These are phyloP conservation scores for Pseudopyrenochaeta lycopersici DNA, from an alignment of 2,329 filamentous ascomycete genomes.

Conservation along the genomic window DNA sequence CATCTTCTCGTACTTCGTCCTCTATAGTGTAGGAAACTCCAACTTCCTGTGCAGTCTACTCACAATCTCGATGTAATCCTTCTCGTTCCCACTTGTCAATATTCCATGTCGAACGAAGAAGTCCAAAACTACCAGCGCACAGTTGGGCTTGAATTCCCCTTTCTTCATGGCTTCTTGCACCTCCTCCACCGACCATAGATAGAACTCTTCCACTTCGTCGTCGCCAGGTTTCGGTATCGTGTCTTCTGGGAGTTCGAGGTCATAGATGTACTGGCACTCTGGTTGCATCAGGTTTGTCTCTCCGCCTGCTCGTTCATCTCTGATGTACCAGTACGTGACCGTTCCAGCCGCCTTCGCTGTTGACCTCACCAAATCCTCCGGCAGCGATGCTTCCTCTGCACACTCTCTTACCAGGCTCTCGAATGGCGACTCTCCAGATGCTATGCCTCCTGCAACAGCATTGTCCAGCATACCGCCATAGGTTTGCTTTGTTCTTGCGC, in stretches of 20 bases:
- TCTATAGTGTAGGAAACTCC: conserved; percentile 70
- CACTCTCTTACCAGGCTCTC: conserved; percentile 87
- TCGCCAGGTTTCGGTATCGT: conserved; percentile 81
- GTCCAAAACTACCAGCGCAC: conserved; percentile 82
- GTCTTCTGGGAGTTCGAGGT: conserved; percentile 77
- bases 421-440: conserved; percentile 80
- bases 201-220: conserved; percentile 87
- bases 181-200: conserved; percentile 79
- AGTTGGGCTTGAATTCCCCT: conserved; percentile 93
- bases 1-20: conserved; percentile 11
- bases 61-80: conserved; percentile 78
- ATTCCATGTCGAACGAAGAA: conserved; percentile 90
- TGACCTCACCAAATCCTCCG: conserved; percentile 72
- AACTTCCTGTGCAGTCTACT: conserved; percentile 78
- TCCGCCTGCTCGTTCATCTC: conserved; percentile 78
- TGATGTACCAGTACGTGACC: conserved; percentile 85
- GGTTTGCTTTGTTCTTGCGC: conserved; percentile 81
- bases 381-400: conserved; percentile 86
- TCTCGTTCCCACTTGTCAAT: conserved; percentile 80
- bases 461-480: conserved; percentile 96
- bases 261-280: conserved; percentile 91
- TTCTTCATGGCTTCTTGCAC: conserved; percentile 73
- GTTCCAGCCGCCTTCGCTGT: conserved; percentile 69
- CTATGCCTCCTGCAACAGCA: conserved; percentile 86
- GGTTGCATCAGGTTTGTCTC: conserved; percentile 86